Conservation (phyloP, 345 rosid species). For the Lepidium sativum region DNA sequence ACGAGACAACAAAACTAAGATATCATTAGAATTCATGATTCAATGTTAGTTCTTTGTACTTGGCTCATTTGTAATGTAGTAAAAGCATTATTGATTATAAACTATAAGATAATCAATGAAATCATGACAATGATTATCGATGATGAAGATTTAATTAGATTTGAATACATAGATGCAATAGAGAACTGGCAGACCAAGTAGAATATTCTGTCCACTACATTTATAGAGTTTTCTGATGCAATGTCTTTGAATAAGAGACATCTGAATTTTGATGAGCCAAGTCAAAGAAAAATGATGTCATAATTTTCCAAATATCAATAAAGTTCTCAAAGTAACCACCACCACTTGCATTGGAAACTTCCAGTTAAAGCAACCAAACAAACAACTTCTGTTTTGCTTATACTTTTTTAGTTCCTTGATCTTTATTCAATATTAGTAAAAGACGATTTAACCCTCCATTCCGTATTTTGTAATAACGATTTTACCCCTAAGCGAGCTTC, state of each 20-base stretch:
- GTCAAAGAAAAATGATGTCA: not conserved
- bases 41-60: conserved; percentile 16
- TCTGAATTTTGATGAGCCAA: not conserved
- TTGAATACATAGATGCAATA: not conserved
- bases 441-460: conserved; percentile 10
- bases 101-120: not conserved
- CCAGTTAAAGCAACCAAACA: not conserved
- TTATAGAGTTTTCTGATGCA: not conserved
- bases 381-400: not conserved
- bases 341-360: not conserved
- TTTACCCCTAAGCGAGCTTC: conserved; percentile 29
- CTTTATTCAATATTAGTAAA: not conserved
- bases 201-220: conserved; percentile 9
- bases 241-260: not conserved
- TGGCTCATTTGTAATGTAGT: not conserved
- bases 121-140: not conserved
- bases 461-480: not conserved
- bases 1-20: not conserved
- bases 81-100: not conserved
- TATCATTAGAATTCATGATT: not conserved
- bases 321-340: not conserved
- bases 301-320: not conserved
- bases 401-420: too few species aligned
- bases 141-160: conserved; percentile 6
- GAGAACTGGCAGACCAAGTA: not conserved